Base-by-base conservation (phyloP, 2,329 filamentous ascomycete genomes). In the Trichoderma cornu-damae region DNA sequence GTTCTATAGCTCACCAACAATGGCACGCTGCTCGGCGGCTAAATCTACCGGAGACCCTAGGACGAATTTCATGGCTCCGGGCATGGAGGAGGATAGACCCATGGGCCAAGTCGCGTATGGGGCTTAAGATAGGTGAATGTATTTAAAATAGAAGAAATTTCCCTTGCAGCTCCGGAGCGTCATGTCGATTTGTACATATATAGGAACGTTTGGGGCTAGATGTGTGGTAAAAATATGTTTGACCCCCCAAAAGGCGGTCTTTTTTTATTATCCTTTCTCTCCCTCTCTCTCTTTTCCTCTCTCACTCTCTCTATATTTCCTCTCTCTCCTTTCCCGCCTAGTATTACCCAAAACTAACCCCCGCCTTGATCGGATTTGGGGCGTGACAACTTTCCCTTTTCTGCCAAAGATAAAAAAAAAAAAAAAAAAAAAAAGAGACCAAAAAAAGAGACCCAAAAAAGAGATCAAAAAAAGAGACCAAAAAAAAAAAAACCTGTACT, bases 1-100 rank as follows among this genome's bases (percentile, higher is more conserved):
- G n/a, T 14, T n/a, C 43, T 16, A 9, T 61, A 96, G 92, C 79
- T 96, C 92, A 61, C 92, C 94, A 51, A 99, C 94, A 59, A 99
- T 99, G 94, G 94, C 94, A 60, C 89, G 94, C 70, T 96, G 91
- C 81, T 96, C 91, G 49, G 93, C 90, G 53, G 89, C 92, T 64
- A 97, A 96, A 82, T 88, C 87, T 59, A 86, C 85, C 8, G 85
- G 86, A 60, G 89, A 91, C 75, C 83, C 87, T 58, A 80, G 88
- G 72, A 91, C 85, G 56, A 90, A 91, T 75, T 83, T 90, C 64
- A 87, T 91, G 86, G 87, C 87, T 54, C 79, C 86, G 20, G 88
- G 88, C 55, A 80, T 83, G 71, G 79, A 81, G 67, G 80, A 84
- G 66, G 81, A 84, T 65, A 81, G 76, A 72, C 82, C 82, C 3